Conservation (phyloP, 768 basidiomycete species). For the Austroboletus festivus region DNA sequence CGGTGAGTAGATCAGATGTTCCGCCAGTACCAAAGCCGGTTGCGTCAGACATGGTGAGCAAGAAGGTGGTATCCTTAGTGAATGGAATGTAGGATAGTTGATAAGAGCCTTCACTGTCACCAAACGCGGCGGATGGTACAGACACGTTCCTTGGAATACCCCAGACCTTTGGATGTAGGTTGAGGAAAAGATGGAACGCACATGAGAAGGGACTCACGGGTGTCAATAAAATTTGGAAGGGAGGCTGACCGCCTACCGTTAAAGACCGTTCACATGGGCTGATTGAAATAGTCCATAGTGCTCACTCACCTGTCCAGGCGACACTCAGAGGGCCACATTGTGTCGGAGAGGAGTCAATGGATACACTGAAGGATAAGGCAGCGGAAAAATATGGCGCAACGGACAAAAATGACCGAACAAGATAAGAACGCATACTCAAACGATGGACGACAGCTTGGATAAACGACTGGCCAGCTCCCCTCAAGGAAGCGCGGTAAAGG, state of each 20-base stretch:
- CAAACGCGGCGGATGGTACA: conserved; percentile 54
- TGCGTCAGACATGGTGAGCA: conserved; percentile 70
- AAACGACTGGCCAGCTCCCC: conserved; percentile 6
- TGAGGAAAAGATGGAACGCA: conserved; percentile 2
- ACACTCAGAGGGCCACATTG: conserved; percentile 62
- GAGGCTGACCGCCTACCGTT: conserved; percentile 52
- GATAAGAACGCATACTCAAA: conserved; percentile 28
- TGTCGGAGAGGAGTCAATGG: conserved; percentile 45
- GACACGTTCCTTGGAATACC: conserved; percentile 50
- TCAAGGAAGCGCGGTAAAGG: conserved; percentile 6
- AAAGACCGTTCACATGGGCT: neutral
- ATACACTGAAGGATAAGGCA: conserved; percentile 43
- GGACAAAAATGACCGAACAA: conserved; percentile 22
- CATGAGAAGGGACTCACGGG: conserved; percentile 57
- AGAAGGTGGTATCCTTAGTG: conserved; percentile 36
- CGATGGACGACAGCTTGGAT: conserved; percentile 11
- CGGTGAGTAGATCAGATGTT: conserved; percentile 44
- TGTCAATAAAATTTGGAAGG: conserved; percentile 46
- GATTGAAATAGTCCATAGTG: neutral
- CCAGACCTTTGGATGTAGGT: conserved; percentile 41
- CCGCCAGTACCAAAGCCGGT: conserved; percentile 70
- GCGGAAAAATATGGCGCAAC: conserved; percentile 19
- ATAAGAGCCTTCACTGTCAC: conserved; percentile 52
- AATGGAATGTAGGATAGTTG: conserved; percentile 44
- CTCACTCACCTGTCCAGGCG: conserved; percentile 58